These are phyloP conservation scores for Candida vaughaniae DNA, from an alignment of 805 yeast species.

Conservation along the genomic window DNA sequence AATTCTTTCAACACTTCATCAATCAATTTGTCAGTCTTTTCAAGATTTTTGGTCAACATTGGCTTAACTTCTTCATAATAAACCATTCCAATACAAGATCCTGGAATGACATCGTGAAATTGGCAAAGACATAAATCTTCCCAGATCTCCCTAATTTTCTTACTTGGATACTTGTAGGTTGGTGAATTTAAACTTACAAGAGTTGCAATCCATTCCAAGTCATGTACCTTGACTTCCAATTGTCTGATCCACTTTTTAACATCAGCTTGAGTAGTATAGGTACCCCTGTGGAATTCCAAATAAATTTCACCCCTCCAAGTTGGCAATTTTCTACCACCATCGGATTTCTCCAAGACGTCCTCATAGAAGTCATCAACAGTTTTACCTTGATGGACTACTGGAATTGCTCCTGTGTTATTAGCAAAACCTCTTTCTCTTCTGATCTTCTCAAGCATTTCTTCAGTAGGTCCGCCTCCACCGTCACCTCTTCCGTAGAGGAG, in stretches of 20 bases:
- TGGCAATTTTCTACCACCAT: slow-evolving; percentile 68
- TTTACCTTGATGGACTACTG: slow-evolving; percentile 74
- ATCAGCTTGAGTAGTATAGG: slow-evolving; percentile 91
- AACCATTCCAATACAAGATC: slow-evolving; percentile 92
- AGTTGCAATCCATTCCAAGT: slow-evolving; percentile 81
- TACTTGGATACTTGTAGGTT: slow-evolving; percentile 68
- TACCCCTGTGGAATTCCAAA: slow-evolving; percentile 94
- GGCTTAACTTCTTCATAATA: slow-evolving; percentile 81
- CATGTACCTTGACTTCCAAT: slow-evolving; percentile 75
- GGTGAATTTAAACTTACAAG: slow-evolving; percentile 58
- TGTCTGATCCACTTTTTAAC: slow-evolving; percentile 78
- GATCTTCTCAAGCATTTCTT: slow-evolving; percentile 88
- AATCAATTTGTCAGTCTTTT: slow-evolving; percentile 52
- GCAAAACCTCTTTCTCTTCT: slow-evolving; percentile 88
- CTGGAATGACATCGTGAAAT: slow-evolving; percentile 98
- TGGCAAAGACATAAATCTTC: slow-evolving; percentile 86
- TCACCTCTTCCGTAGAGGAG: slow-evolving; percentile 92
- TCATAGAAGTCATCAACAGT: slow-evolving; percentile 82
- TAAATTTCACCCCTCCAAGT: slow-evolving; percentile 94
- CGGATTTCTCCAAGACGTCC: slow-evolving; percentile 57
- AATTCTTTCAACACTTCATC: slow-evolving; percentile 42
- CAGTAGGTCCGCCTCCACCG: slow-evolving; percentile 98
- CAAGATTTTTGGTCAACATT: slow-evolving; percentile 60
- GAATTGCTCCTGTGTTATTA: slow-evolving; percentile 82
- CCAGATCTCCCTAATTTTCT: slow-evolving; percentile 73